Percentiles rank a stretch among this genome's conserved stretches.
These are phyloP conservation scores for Starmerella khaoyaiensis DNA, from an alignment of 805 yeast species.

Conservation along the genomic window DNA sequence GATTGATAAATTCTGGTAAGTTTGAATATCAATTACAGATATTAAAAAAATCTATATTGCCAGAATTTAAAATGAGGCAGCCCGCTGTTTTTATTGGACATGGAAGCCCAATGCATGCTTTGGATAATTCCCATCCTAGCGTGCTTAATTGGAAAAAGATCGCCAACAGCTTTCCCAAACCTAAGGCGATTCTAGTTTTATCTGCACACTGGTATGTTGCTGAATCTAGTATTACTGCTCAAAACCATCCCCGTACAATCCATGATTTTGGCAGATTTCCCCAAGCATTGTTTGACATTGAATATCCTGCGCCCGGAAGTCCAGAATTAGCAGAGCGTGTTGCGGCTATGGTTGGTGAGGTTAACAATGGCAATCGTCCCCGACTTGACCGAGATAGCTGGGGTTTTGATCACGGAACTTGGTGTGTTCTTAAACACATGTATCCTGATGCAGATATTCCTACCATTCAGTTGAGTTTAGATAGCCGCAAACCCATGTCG, in stretches of 20 bases:
- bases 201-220: conserved; percentile 21
- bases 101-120: conserved; percentile 17
- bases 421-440: conserved; percentile 20
- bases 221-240: conserved; percentile 13
- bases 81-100: conserved; percentile 17
- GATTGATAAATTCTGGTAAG: no score
- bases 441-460: conserved; percentile 26
- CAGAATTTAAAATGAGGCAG: conserved; percentile 1
- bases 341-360: conserved; percentile 5
- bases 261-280: conserved; percentile 21
- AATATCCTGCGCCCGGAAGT: conserved; percentile 21
- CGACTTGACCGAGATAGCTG: conserved; percentile 8
- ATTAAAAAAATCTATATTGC: not conserved
- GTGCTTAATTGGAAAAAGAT: conserved; percentile 12
- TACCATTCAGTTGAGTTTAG: conserved; percentile 30
- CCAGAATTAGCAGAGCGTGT: conserved; percentile 19
- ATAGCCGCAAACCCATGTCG: conserved; percentile 31
- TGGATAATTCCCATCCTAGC: conserved; percentile 1
- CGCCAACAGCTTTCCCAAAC: conserved; percentile 15
- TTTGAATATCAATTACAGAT: not conserved
- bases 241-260: conserved; percentile 16
- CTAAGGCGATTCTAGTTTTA: conserved; percentile 19
- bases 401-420: conserved; percentile 23
- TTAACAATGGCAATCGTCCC: conserved; percentile 3
- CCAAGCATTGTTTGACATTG: conserved; percentile 14